phyloP scores from a whole-genome alignment of 257 asterid genomes.

The Nicotiana tabacum region DNA sequence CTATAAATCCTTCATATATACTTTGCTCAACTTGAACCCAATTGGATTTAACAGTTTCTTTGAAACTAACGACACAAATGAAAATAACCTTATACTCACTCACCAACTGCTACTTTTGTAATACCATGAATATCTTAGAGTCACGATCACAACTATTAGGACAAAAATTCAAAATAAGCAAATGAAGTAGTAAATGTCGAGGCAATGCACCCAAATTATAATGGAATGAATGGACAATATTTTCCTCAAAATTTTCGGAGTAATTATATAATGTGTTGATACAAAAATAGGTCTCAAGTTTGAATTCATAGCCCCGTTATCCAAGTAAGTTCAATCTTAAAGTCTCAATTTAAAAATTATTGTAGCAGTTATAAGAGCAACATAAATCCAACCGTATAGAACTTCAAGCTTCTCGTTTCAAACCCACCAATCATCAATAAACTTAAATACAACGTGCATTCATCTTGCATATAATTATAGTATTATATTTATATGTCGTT shows the following conservation, averaged over 20 bases:
- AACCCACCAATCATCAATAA: too few species aligned
- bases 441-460: too few species aligned
- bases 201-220: not conserved
- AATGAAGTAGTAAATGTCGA: not conserved
- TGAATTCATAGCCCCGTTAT: too few species aligned
- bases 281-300: too few species aligned
- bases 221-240: not conserved
- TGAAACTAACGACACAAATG: constrained; percentile 5
- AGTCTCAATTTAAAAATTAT: too few species aligned
- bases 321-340: too few species aligned
- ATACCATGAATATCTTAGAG: constrained; percentile 96
- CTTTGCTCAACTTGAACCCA: not conserved
- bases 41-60: not conserved
- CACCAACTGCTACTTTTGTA: constrained; percentile 95
- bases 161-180: constrained; percentile 1
- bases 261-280: not conserved
- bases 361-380: too few species aligned
- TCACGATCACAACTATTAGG: constrained; percentile 83
- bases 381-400: too few species aligned
- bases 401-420: too few species aligned
- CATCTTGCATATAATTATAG: too few species aligned
- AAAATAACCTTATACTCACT: constrained; percentile 43
- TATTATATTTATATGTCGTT: too few species aligned
- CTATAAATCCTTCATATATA: not conserved
- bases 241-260: not conserved